A percentile compares a stretch with the other conserved stretches of the same genome.
phyloP scores from a whole-genome alignment of 1,139 yeast species.

The Hanseniaspora uvarum region DNA sequence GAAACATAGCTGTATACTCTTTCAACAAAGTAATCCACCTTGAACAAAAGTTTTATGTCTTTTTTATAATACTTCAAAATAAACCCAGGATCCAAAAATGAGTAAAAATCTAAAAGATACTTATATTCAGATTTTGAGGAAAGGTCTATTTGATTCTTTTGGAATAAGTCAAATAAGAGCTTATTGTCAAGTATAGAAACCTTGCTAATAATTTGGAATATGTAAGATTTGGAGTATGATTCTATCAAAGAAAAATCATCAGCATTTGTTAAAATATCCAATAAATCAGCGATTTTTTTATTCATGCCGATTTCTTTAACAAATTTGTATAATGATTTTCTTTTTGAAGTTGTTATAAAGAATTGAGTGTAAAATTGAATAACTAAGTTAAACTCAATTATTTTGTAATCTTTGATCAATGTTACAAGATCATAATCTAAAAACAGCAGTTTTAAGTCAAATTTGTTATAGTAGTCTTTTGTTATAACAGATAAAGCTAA shows the following conservation, averaged over 20 bases:
- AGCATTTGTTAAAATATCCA: background rate
- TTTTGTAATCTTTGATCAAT: conserved; percentile 1
- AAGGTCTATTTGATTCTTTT: background rate
- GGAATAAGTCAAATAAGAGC: background rate
- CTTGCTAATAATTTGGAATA: conserved; percentile 11
- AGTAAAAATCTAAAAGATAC: conserved; percentile 11
- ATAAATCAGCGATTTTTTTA: background rate
- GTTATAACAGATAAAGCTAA: conserved; percentile 9
- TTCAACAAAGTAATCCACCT: background rate
- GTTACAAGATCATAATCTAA: background rate
- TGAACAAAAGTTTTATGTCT: conserved; percentile 1
- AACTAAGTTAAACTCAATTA: conserved; percentile 13
- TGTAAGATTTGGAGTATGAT: conserved; percentile 13
- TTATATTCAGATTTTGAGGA: conserved; percentile 7
- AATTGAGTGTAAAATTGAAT: conserved; percentile 11
- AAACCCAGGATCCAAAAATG: conserved; percentile 10
- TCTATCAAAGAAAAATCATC: conserved; percentile 13
- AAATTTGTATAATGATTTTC: conserved; percentile 12
- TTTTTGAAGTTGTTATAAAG: conserved; percentile 1
- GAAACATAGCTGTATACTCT: conserved; percentile 5
- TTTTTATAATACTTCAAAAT: conserved; percentile 6
- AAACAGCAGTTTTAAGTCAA: conserved; percentile 4
- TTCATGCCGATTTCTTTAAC: background rate
- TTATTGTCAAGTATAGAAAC: conserved; percentile 6
- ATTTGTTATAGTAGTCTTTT: conserved; percentile 6